Conservation (phyloP, 2,329 filamentous ascomycete species). For the Chaetomium globosum region DNA sequence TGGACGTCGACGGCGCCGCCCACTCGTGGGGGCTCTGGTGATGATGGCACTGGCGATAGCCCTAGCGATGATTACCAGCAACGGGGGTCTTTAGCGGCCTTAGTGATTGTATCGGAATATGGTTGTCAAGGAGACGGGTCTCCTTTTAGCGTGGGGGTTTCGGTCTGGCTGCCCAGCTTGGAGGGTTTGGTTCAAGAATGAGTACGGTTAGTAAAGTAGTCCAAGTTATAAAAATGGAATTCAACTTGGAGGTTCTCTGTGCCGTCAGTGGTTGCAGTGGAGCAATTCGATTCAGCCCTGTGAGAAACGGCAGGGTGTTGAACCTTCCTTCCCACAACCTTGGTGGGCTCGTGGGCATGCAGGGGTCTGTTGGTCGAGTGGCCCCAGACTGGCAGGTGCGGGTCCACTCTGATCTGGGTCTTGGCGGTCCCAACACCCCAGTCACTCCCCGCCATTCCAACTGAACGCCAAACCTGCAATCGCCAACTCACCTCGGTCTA, state of each 20-base stretch:
- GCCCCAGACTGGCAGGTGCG: too few relatives aligned
- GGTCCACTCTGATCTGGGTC: background rate
- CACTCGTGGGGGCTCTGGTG: background rate
- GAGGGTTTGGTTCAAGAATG: background rate
- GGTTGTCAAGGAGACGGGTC: background rate
- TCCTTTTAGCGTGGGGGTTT: background rate
- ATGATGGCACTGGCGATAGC: too few relatives aligned
- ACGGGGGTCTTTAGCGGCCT: too few relatives aligned
- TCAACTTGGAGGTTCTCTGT: too few relatives aligned
- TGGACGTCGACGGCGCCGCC: background rate
- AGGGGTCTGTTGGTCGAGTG: background rate
- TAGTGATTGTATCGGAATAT: too few relatives aligned
- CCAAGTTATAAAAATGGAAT: too few relatives aligned
- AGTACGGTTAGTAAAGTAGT: too few relatives aligned
- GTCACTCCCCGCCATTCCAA: background rate
- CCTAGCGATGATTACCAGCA: too few relatives aligned
- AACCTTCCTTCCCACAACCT: too few relatives aligned
- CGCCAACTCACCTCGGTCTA: background rate
- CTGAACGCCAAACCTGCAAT: background rate
- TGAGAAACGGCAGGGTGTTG: background rate
- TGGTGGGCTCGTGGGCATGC: background rate
- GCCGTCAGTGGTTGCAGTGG: background rate
- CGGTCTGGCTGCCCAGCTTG: background rate
- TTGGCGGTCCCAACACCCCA: background rate
- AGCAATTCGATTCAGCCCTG: background rate